These are phyloP conservation scores for Cryoendolithus antarcticus DNA, from an alignment of 2,329 filamentous ascomycete species.

Conservation along the genomic window DNA sequence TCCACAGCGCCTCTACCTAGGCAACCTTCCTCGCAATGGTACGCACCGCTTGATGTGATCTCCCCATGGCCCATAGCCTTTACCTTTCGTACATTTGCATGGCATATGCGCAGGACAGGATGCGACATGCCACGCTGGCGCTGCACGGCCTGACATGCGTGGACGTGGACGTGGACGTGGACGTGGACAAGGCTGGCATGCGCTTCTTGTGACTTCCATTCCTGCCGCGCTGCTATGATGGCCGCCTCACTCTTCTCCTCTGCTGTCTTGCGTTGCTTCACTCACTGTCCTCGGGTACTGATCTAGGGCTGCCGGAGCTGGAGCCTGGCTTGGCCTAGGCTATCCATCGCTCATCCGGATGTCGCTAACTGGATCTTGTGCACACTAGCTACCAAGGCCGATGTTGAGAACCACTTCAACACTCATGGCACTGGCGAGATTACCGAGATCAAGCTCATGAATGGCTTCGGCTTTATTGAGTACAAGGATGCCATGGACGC, in stretches of 20 bases:
- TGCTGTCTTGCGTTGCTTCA: slow-evolving; percentile 1
- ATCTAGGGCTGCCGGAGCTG: slow-evolving; percentile 5
- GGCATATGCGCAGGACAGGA: slow-evolving; percentile 4
- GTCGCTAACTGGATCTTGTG: slow-evolving; percentile 35
- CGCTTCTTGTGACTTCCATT: not conserved
- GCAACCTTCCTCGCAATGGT: slow-evolving; percentile 95
- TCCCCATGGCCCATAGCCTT: slow-evolving; percentile 6
- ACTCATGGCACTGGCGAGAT: slow-evolving; percentile 95
- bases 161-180: slow-evolving; percentile 5
- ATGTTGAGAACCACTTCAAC: slow-evolving; percentile 77
- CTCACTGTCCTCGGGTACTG: slow-evolving; percentile 2
- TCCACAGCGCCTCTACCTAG: slow-evolving; percentile 59
- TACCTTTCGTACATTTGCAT: not conserved
- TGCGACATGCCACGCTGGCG: slow-evolving; percentile 2
- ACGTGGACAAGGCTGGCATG: slow-evolving; percentile 4
- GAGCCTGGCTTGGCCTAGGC: slow-evolving; percentile 3
- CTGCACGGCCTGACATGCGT: slow-evolving; percentile 4
- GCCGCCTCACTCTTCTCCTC: slow-evolving; percentile 4
- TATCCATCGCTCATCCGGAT: slow-evolving; percentile 3
- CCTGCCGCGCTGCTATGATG: slow-evolving; percentile 1
- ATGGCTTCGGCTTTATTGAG: slow-evolving; percentile 98
- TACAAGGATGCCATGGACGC: slow-evolving; percentile 98
- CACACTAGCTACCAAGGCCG: slow-evolving; percentile 77
- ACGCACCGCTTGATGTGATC: slow-evolving; percentile 31
- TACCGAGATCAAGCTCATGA: slow-evolving; percentile 99